Percentiles rank a stretch among this genome's conserved stretches.
Conservation (phyloP, 2,329 filamentous ascomycete genomes). For the Fusarium temperatum region DNA sequence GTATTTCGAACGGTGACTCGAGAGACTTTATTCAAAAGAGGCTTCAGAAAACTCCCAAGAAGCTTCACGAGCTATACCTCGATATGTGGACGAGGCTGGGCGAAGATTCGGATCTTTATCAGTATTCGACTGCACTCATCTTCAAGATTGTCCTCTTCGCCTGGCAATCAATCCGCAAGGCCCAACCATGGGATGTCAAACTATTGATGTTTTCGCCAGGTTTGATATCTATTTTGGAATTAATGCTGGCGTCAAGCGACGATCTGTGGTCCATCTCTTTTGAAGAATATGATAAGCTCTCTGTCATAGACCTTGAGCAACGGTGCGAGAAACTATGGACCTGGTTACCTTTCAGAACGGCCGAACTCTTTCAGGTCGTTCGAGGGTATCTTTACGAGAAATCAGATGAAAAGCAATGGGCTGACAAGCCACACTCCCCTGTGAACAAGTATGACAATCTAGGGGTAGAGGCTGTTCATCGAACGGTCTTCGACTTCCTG, state of each 20-base stretch:
- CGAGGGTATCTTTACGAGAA: too few relatives aligned
- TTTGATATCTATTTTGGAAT: neutral
- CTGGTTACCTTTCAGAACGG: fast-evolving
- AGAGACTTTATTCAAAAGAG: fast-evolving
- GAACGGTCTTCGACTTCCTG: neutral
- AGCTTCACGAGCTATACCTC: fast-evolving
- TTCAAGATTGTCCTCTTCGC: fast-evolving
- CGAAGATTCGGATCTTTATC: neutral
- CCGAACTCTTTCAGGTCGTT: neutral
- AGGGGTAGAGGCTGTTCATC: fast-evolving
- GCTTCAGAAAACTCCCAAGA: neutral
- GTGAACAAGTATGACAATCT: fast-evolving
- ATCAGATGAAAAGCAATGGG: too few relatives aligned
- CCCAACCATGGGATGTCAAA: too few relatives aligned
- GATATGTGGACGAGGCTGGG: neutral
- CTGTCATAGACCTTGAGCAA: fast-evolving
- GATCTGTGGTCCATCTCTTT: fast-evolving
- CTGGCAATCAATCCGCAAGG: too few relatives aligned
- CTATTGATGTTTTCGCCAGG: too few relatives aligned
- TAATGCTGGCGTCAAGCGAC: neutral
- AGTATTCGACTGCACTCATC: fast-evolving
- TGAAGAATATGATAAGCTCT: fast-evolving
- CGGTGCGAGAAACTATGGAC: fast-evolving
- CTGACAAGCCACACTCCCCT: fast-evolving
- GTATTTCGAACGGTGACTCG: fast-evolving